Conservation (phyloP, 2,329 filamentous ascomycete species). For the Harringtonia aguacate region DNA sequence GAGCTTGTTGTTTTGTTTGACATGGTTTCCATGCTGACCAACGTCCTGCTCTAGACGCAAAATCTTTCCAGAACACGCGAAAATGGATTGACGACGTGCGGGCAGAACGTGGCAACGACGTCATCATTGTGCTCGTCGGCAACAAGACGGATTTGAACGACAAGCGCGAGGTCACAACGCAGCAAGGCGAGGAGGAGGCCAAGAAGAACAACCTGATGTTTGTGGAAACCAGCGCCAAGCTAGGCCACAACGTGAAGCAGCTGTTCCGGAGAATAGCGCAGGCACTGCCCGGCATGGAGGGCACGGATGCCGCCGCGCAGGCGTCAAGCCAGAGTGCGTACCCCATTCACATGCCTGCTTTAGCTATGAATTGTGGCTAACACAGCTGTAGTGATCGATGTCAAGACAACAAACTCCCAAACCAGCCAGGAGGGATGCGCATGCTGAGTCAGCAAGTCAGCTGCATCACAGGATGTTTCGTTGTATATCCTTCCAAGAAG, state of each 20-base stretch:
- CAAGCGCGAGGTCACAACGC: conserved; percentile 92
- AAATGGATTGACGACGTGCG: conserved; percentile 99
- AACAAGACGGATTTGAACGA: conserved; percentile 99
- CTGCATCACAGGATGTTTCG: background rate
- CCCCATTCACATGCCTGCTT: background rate
- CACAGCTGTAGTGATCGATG: conserved; percentile 65
- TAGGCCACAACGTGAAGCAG: conserved; percentile 95
- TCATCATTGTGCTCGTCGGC: conserved; percentile 95
- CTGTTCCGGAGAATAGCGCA: conserved; percentile 97
- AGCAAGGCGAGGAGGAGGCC: conserved; percentile 94
- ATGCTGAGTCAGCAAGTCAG: conserved; percentile 39
- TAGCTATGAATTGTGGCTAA: conserved; percentile 15
- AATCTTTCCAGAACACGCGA: conserved; percentile 96
- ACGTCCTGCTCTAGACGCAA: conserved; percentile 52
- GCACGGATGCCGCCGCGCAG: conserved; percentile 67
- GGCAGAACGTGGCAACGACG: conserved; percentile 92
- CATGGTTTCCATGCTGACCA: background rate
- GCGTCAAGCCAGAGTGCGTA: conserved; percentile 59
- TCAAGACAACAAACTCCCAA: conserved; percentile 68
- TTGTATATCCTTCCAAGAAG: background rate
- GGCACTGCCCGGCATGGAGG: conserved; percentile 95
- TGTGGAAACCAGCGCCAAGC: conserved; percentile 95
- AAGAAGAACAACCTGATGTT: conserved; percentile 99
- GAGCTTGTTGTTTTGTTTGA: background rate
- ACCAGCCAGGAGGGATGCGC: conserved; percentile 64